phyloP scores from a whole-genome alignment of 148 eudicot species.

The Mesembryanthemum crystallinum region DNA sequence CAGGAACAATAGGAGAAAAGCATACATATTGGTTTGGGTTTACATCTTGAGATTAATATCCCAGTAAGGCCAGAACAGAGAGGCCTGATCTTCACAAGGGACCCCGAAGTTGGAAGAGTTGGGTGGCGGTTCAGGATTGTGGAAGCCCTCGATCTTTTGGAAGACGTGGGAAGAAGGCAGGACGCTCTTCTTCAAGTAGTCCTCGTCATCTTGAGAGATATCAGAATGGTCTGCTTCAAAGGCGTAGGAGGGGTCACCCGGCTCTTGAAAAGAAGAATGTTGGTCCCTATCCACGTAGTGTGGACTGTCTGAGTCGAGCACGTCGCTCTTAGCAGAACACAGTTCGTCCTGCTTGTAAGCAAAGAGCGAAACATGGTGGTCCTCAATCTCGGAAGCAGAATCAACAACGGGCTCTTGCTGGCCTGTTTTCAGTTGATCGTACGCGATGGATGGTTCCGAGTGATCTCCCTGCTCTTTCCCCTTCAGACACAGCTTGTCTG shows the following conservation, averaged over 20 bases:
- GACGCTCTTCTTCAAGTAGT: slow-evolving; percentile 39
- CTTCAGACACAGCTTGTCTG: slow-evolving; percentile 45
- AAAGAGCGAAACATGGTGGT: slow-evolving; percentile 26
- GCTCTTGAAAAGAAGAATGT: slow-evolving; percentile 41
- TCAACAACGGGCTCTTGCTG: slow-evolving; percentile 28
- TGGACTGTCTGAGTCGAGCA: slow-evolving; percentile 51
- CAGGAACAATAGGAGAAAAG: neutral
- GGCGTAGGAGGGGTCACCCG: slow-evolving; percentile 46
- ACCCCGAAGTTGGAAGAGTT: slow-evolving; percentile 44
- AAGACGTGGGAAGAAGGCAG: slow-evolving; percentile 34
- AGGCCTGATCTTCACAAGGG: slow-evolving; percentile 52
- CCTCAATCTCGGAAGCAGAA: slow-evolving; percentile 39
- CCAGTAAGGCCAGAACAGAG: slow-evolving; percentile 64
- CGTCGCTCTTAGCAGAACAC: slow-evolving; percentile 45
- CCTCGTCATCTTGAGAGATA: slow-evolving; percentile 61
- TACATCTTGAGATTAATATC: slow-evolving; percentile 30
- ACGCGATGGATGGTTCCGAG: slow-evolving; percentile 18
- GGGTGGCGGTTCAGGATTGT: slow-evolving; percentile 30
- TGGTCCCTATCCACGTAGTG: slow-evolving; percentile 35
- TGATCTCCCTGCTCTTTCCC: slow-evolving; percentile 30
- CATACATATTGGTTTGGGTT: neutral
- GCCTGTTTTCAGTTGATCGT: slow-evolving; percentile 24
- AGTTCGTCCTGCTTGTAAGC: slow-evolving; percentile 40
- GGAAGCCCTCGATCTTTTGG: slow-evolving; percentile 36
- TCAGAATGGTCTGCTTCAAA: slow-evolving; percentile 59